Percentiles rank a stretch among this genome's conserved stretches.
These are phyloP conservation scores for Globisporangium canariense DNA, from an alignment of 352 stramenopile species.

Conservation along the genomic window DNA sequence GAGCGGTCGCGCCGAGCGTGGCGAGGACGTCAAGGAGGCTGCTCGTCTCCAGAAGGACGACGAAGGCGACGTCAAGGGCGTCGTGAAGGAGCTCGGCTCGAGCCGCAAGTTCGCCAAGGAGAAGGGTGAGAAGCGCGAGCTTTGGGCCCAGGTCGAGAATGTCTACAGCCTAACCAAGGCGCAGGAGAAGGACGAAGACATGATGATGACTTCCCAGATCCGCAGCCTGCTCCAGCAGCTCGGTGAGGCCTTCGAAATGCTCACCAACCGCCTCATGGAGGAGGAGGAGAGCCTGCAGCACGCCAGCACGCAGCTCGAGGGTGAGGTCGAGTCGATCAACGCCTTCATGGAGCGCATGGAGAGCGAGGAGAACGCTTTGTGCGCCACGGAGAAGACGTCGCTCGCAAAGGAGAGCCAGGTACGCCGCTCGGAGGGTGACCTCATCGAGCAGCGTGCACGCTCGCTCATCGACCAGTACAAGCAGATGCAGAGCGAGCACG, in stretches of 20 bases:
- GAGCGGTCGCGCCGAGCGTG: conserved; percentile 51
- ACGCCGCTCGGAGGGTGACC: conserved; percentile 68
- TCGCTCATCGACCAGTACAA: conserved; percentile 87
- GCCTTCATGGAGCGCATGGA: conserved; percentile 89
- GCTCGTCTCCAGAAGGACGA: conserved; percentile 84
- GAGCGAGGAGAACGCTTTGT: conserved; percentile 80
- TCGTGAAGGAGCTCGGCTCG: conserved; percentile 57
- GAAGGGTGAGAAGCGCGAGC: conserved; percentile 81
- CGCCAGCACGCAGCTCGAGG: conserved; percentile 76
- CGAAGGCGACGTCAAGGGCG: conserved; percentile 68
- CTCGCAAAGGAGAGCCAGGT: conserved; percentile 83
- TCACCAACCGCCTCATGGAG: conserved; percentile 81
- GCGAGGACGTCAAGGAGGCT: conserved; percentile 76
- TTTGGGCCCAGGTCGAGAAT: conserved; percentile 83
- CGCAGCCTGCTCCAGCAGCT: conserved; percentile 82
- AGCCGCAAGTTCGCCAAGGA: conserved; percentile 66
- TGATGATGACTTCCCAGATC: conserved; percentile 91
- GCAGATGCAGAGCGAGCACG: conserved; percentile 82
- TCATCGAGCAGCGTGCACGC: conserved; percentile 83
- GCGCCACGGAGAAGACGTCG: conserved; percentile 81
- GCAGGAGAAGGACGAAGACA: conserved; percentile 89
- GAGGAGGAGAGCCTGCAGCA: conserved; percentile 85
- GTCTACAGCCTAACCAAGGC: conserved; percentile 79
- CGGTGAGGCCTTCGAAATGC: conserved; percentile 86
- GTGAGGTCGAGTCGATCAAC: conserved; percentile 86